Conservation (phyloP, 176 grass and related monocot genomes). For the Urochloa ruziziensis region DNA sequence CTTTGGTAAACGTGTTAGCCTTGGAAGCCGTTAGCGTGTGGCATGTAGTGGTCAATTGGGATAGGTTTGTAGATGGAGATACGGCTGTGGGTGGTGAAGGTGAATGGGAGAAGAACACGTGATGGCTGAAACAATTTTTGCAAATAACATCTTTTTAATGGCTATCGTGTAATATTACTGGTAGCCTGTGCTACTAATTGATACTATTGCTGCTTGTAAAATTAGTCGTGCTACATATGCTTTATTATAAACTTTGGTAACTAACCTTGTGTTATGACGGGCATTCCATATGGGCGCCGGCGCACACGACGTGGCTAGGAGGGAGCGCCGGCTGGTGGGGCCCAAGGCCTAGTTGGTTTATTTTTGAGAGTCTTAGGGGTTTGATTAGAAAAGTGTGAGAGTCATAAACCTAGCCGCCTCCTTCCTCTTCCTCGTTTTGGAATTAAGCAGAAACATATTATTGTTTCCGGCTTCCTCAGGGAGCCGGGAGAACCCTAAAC, state of each 20-base stretch:
- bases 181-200: no score
- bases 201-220: background rate
- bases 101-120: background rate
- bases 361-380: no score
- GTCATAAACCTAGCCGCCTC: no score
- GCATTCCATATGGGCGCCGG: no score
- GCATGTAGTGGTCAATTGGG: background rate
- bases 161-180: background rate
- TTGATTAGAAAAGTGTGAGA: no score
- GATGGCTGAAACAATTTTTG: background rate
- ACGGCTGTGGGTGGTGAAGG: background rate
- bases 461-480: no score
- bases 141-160: background rate
- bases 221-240: background rate
- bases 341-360: no score
- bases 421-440: no score
- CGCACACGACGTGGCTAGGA: no score
- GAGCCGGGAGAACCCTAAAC: no score
- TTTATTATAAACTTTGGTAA: background rate
- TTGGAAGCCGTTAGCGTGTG: background rate
- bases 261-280: background rate
- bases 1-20: background rate
- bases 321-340: no score
- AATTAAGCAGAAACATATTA: no score
- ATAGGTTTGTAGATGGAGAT: background rate